Evolutionary conservation across 352 stramenopile genomes (phyloP), one percentile per base, ranked within the genome.

Genomic region (Phytopythium vexans): DNA sequence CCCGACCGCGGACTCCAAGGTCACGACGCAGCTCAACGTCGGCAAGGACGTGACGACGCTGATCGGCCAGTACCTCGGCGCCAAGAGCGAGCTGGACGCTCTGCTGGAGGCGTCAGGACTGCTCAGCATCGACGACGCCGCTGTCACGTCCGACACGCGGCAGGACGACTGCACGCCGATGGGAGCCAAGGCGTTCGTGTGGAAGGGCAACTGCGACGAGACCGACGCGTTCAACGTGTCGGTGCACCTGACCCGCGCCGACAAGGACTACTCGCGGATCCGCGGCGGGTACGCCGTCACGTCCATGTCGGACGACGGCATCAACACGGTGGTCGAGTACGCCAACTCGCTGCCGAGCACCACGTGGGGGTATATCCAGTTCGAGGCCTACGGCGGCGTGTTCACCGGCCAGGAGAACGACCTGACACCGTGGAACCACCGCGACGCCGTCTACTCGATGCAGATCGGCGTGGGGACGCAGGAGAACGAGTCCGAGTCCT

Each of bases 11-110:
- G 67, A 74, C 44, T 62, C 60, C 2, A 68, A 65, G 49, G 46
- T 84, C 41, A 84, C 73, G 16, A 84, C 73, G 41, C 73, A 81
- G 41, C 56, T 84, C 16, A 72, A 74, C 15, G 60, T 84, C 21
- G 52, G 45, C 3, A 27, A 57, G 41, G 65, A 49, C 35, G 64
- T 27, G 21, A 27, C 68, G 3, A 68, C 58, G 31, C 65, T 84
- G 31, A 61, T 46, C 9, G 73, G 70, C 8, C 73, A 84, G 56
- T 81, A 73, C 44, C 54, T 84, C 6, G 73, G 70, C 27, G 31
- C 58, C 10, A 64, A 74, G 43, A 49, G 27, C 15, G 68, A 79
- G n/a, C 41, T 78, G 38, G 56, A 74, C 39, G 45, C 52, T 33
- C 31, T 79, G 8, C 52, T 84, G 9, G 68, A 78, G n/a, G 49